Conservation (phyloP, 805 yeast genomes). For the Cyberlindnera bimundalis region DNA sequence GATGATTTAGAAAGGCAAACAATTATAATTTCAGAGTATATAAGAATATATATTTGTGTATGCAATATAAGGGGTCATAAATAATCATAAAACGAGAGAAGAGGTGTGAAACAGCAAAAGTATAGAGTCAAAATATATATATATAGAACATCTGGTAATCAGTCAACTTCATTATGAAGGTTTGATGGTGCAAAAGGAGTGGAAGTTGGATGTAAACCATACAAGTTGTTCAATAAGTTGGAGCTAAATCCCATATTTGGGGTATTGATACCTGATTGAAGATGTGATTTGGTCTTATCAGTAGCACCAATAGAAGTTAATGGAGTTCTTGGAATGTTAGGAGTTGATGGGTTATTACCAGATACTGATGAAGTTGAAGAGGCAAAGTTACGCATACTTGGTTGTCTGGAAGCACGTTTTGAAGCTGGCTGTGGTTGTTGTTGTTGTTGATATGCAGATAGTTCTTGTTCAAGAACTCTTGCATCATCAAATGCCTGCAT, state of each 20-base stretch:
- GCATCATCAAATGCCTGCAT: conserved; percentile 67
- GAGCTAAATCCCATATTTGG: conserved; percentile 24
- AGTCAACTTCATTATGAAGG: conserved; percentile 20
- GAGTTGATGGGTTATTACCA: too few relatives aligned
- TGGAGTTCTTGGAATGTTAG: conserved; percentile 4
- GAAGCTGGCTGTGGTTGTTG: conserved; percentile 6
- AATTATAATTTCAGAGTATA: too few relatives aligned
- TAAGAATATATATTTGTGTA: neutral
- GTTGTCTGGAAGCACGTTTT: conserved; percentile 1
- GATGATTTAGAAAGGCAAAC: too few relatives aligned
- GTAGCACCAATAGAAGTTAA: conserved; percentile 3
- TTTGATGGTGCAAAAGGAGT: conserved; percentile 14
- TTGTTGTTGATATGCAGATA: conserved; percentile 22
- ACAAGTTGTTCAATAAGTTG: conserved; percentile 24
- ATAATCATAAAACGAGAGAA: conserved; percentile 1
- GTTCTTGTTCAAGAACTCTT: conserved; percentile 52
- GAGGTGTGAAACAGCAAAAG: neutral
- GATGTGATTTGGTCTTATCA: conserved; percentile 13
- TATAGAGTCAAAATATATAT: neutral
- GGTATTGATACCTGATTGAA: conserved; percentile 17
- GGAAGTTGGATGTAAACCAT: conserved; percentile 30
- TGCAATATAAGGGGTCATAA: neutral
- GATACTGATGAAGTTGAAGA: conserved; percentile 4
- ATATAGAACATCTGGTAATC: neutral
- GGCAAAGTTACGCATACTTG: conserved; percentile 4